These are phyloP conservation scores for Hyaloscypha hepaticicola DNA, from an alignment of 495 filamentous ascomycete genomes.

Conservation along the genomic window DNA sequence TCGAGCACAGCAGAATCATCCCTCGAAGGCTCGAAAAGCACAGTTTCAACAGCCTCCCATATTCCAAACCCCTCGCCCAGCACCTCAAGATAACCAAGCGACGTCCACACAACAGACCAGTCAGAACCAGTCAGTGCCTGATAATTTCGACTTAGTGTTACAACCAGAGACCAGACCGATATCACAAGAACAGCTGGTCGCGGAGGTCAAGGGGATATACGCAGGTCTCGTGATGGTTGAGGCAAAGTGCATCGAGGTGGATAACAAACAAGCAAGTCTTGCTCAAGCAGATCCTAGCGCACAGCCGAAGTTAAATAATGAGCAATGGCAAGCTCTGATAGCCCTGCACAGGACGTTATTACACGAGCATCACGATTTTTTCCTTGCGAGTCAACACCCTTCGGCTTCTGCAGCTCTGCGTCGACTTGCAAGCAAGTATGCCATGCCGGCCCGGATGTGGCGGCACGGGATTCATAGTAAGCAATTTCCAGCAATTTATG, in stretches of 20 bases:
- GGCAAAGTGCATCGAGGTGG: conserved; percentile 71
- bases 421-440: conserved; percentile 64
- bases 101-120: background rate
- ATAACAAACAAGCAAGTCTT: conserved; percentile 47
- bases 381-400: conserved; percentile 75
- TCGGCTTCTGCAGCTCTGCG: conserved; percentile 58
- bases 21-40: conserved; percentile 10
- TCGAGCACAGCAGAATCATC: conserved; percentile 1
- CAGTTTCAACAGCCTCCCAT: background rate
- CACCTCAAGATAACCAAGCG: background rate
- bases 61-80: background rate
- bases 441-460: conserved; percentile 86
- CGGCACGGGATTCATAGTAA: conserved; percentile 69
- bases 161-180: conserved; percentile 68
- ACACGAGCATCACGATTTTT: conserved; percentile 80
- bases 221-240: conserved; percentile 76
- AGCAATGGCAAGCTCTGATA: conserved; percentile 73
- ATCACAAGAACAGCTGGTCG: conserved; percentile 70
- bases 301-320: conserved; percentile 48
- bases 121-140: conserved; percentile 1
- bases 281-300: conserved; percentile 36
- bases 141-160: conserved; percentile 19
- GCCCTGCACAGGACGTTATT: conserved; percentile 70
- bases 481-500: background rate
- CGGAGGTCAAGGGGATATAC: conserved; percentile 74